Evolutionary conservation across 495 filamentous ascomycete species (phyloP).

Genomic region (Hyaloscypha finlandica): DNA sequence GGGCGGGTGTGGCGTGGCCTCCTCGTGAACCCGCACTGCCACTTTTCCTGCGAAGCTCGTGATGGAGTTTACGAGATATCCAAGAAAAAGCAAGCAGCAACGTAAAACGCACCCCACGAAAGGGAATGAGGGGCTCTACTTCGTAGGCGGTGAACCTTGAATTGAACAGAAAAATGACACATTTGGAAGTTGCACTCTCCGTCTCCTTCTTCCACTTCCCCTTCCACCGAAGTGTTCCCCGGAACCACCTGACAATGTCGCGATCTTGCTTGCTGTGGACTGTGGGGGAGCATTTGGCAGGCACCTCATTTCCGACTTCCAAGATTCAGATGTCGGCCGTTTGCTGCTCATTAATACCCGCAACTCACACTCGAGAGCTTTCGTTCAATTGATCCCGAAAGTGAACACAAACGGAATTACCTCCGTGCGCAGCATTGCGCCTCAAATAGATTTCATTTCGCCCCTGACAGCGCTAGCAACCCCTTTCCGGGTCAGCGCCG

Average conservation of each 20-base stretch:
- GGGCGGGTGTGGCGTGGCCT: constrained; percentile 5
- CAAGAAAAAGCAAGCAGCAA: background rate
- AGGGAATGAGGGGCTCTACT: background rate
- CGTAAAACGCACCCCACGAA: constrained; percentile 12
- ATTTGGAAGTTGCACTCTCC: constrained; percentile 10
- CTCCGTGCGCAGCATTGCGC: constrained; percentile 1
- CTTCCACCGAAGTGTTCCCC: background rate
- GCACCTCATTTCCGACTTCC: background rate
- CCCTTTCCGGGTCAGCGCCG: background rate
- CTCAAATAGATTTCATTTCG: constrained; percentile 15
- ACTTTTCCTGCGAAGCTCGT: constrained; percentile 12
- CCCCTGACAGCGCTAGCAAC: constrained; percentile 21
- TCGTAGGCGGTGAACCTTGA: background rate
- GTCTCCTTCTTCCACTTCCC: background rate
- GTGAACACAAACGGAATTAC: constrained; percentile 23
- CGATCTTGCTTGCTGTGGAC: background rate
- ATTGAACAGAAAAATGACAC: constrained; percentile 15
- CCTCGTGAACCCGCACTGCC: constrained; percentile 5
- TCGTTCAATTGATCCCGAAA: constrained; percentile 28
- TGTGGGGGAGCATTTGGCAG: background rate
- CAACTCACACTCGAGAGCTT: constrained; percentile 9
- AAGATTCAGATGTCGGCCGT: background rate
- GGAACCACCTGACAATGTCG: constrained; percentile 13
- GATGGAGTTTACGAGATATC: background rate
- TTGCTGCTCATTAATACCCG: background rate